A percentile compares a stretch with the other conserved stretches of the same genome.
phyloP scores from a whole-genome alignment of 2,329 filamentous ascomycete species.

The Pseudocercospora fijiensis region DNA sequence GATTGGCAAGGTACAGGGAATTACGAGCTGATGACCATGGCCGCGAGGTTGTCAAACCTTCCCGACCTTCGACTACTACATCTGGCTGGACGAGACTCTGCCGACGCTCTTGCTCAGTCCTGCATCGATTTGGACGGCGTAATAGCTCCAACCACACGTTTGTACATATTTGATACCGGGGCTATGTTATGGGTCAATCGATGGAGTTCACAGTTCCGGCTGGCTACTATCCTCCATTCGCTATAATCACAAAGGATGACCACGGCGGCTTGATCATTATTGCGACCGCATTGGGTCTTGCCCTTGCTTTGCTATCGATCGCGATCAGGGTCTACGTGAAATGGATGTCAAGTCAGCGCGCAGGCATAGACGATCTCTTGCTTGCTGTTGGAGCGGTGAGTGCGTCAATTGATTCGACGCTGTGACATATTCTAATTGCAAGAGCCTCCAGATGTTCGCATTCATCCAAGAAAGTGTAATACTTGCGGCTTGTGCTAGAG shows the following conservation, averaged over 20 bases:
- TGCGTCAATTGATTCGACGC: background rate
- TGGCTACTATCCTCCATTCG: conserved; percentile 26
- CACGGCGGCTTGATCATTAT: conserved; percentile 44
- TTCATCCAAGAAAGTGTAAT: conserved; percentile 20
- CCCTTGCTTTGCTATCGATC: conserved; percentile 21
- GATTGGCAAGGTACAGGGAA: background rate
- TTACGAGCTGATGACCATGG: background rate
- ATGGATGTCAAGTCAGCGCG: conserved; percentile 14
- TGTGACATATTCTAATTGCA: background rate
- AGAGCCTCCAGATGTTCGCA: conserved; percentile 9
- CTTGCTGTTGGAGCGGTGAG: conserved; percentile 18
- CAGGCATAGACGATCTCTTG: conserved; percentile 21
- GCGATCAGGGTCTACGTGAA: conserved; percentile 22
- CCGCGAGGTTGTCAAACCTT: background rate
- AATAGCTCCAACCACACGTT: conserved; percentile 5
- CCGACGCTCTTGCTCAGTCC: background rate
- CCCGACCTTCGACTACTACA: background rate
- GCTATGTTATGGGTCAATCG: conserved; percentile 9
- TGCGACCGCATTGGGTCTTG: conserved; percentile 22
- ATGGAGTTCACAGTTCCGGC: conserved; percentile 19
- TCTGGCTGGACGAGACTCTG: background rate
- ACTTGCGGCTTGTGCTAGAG: conserved; percentile 21
- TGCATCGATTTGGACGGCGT: background rate
- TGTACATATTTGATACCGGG: conserved; percentile 14
- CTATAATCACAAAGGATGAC: conserved; percentile 30